phyloP scores from a whole-genome alignment of 768 basidiomycete species.

The Porpolomopsis calyptriformis region DNA sequence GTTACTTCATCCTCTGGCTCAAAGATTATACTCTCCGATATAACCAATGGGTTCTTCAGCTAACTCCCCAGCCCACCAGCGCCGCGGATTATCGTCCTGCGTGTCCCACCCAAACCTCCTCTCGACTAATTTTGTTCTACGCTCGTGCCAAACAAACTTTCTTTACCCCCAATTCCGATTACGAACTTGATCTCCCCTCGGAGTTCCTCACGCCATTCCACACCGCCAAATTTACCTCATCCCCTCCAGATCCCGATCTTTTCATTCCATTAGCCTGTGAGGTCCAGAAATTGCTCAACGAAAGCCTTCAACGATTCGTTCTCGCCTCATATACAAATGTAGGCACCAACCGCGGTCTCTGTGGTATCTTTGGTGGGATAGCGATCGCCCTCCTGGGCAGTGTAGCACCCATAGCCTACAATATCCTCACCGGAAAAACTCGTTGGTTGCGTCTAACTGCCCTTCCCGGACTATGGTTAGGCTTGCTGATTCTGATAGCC shows the following conservation, averaged over 20 bases:
- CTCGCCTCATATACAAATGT: slow-evolving; percentile 61
- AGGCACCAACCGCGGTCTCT: slow-evolving; percentile 57
- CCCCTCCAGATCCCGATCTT: slow-evolving; percentile 55
- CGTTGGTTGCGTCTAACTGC: slow-evolving; percentile 52
- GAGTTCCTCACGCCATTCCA: slow-evolving; percentile 55
- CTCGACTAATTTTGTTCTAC: slow-evolving; percentile 63
- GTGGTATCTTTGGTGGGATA: slow-evolving; percentile 56
- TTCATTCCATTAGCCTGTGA: slow-evolving; percentile 53
- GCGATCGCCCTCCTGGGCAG: slow-evolving; percentile 38
- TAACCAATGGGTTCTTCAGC: slow-evolving; percentile 32
- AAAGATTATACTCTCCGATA: slow-evolving; percentile 54
- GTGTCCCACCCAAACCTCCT: slow-evolving; percentile 35
- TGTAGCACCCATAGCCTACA: slow-evolving; percentile 36
- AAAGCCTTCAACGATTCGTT: slow-evolving; percentile 57
- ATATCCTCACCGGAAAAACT: slow-evolving; percentile 34
- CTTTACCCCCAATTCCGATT: slow-evolving; percentile 58
- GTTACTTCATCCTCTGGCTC: slow-evolving; percentile 76
- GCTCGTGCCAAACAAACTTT: slow-evolving; percentile 74
- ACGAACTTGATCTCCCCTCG: slow-evolving; percentile 65
- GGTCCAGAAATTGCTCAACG: slow-evolving; percentile 47
- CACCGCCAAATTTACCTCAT: slow-evolving; percentile 24
- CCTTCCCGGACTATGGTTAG: slow-evolving; percentile 62
- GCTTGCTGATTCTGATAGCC: slow-evolving; percentile 48
- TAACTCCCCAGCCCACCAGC: slow-evolving; percentile 24
- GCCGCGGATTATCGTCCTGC: slow-evolving; percentile 22